Evolutionary conservation across 306 rosid species (phyloP).

Genomic region (Citrullus amarus): DNA sequence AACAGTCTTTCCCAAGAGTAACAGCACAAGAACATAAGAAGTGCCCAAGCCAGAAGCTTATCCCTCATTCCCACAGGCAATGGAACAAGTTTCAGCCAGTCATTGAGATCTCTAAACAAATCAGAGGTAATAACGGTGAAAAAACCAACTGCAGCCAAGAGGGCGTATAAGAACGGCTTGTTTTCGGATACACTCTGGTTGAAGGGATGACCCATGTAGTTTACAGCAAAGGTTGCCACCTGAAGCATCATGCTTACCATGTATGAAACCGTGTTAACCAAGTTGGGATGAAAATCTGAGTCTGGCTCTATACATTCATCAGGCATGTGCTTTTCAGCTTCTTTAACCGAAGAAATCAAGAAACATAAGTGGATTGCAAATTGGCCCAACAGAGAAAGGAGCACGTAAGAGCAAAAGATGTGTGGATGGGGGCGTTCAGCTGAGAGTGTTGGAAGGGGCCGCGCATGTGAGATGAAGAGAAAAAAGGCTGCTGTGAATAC

Average conservation of each 20-base stretch:
- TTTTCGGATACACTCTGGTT: conserved; percentile 92
- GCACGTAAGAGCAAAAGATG: conserved; percentile 66
- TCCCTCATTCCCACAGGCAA: conserved; percentile 75
- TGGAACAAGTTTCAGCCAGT: conserved; percentile 83
- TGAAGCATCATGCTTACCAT: conserved; percentile 99
- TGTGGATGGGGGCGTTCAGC: conserved; percentile 89
- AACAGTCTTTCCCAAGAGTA: conserved; percentile 82
- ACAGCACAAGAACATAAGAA: conserved; percentile 66
- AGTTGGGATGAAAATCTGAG: conserved; percentile 81
- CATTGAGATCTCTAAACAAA: conserved; percentile 69
- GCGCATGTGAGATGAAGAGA: conserved; percentile 95
- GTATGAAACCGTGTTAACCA: conserved; percentile 95
- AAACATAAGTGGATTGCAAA: conserved; percentile 66
- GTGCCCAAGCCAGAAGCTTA: conserved; percentile 78
- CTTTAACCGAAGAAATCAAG: conserved; percentile 69
- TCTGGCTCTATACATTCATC: conserved; percentile 96
- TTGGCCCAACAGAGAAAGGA: conserved; percentile 90
- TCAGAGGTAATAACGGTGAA: conserved; percentile 84
- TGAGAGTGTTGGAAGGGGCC: conserved; percentile 83
- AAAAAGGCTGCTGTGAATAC: conserved; percentile 96
- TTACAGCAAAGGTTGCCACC: conserved; percentile 99
- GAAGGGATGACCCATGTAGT: conserved; percentile 99
- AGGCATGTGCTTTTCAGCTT: conserved; percentile 94
- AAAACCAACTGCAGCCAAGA: conserved; percentile 55
- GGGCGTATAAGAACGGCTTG: conserved; percentile 75